Conservation (phyloP, 441 rosid genomes). For the Arabidopsis lyrata region DNA sequence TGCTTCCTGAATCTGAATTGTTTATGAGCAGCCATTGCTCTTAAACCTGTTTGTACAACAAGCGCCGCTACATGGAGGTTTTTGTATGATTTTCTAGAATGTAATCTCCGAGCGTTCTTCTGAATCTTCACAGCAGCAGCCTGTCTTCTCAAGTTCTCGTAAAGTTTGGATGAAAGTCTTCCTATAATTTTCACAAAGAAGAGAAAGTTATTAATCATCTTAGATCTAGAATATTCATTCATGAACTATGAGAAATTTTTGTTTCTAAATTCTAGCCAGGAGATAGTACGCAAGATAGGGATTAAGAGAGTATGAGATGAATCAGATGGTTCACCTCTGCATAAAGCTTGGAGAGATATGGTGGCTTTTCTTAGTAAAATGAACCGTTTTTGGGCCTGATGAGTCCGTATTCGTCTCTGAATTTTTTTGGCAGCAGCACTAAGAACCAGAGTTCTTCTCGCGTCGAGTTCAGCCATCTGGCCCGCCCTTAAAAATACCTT, state of each 20-base stretch:
- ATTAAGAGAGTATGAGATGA: background rate
- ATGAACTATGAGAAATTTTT: background rate
- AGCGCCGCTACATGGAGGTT: constrained; percentile 74
- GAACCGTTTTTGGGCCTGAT: constrained; percentile 74
- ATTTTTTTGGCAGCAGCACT: constrained; percentile 81
- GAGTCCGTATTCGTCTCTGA: constrained; percentile 80
- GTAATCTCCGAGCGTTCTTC: constrained; percentile 67
- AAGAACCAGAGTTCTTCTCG: constrained; percentile 86
- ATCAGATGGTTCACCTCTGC: constrained; percentile 71
- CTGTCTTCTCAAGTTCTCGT: constrained; percentile 60
- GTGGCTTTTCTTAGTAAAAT: constrained; percentile 72
- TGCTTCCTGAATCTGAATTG: constrained; percentile 73
- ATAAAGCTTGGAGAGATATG: constrained; percentile 69
- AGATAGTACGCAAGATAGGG: background rate
- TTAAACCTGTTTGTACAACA: constrained; percentile 73
- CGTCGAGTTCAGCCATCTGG: constrained; percentile 99
- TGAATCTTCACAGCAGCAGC: constrained; percentile 89
- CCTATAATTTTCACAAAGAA: constrained; percentile 54
- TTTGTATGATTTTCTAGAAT: constrained; percentile 67
- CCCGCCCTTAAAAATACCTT: constrained; percentile 97
- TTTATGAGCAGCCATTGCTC: constrained; percentile 83
- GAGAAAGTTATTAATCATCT: background rate
- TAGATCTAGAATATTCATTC: background rate
- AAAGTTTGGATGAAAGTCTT: constrained; percentile 74
- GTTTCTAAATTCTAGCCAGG: background rate